These are phyloP conservation scores for Arabidopsis arenosa DNA, from an alignment of 345 rosid genomes.

Conservation along the genomic window DNA sequence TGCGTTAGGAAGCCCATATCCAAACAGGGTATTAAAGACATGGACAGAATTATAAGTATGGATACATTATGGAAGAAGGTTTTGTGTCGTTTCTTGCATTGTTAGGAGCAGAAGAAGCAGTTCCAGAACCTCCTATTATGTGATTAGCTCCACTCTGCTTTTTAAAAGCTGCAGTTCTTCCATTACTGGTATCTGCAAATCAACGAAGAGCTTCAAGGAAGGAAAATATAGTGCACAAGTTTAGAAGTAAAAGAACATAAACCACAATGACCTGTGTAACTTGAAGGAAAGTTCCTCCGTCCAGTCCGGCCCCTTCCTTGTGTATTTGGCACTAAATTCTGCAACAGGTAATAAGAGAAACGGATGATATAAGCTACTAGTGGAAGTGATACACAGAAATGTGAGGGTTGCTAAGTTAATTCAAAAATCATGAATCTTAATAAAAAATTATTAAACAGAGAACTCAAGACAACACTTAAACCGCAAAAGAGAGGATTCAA, in stretches of 20 bases:
- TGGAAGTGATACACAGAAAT: not conserved
- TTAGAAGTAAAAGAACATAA: not conserved
- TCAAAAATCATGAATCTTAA: constrained; percentile 6
- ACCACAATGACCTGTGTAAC: constrained; percentile 49
- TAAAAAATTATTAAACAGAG: not conserved
- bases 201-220: constrained; percentile 3
- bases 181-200: constrained; percentile 56
- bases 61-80: constrained; percentile 55
- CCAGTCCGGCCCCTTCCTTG: constrained; percentile 55
- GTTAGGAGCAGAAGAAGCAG: constrained; percentile 43
- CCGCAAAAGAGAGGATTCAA: not conserved
- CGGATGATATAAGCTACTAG: not conserved
- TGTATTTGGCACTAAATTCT: constrained; percentile 46
- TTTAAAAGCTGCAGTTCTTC: constrained; percentile 51
- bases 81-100: constrained; percentile 48
- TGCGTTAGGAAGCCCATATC: not conserved
- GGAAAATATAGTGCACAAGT: not conserved
- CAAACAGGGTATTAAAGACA: constrained; percentile 7
- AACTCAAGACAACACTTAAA: not conserved
- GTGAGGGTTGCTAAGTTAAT: not conserved
- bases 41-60: constrained; percentile 19
- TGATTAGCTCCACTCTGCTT: constrained; percentile 63
- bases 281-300: constrained; percentile 55
- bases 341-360: constrained; percentile 36
- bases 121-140: constrained; percentile 45